Percentiles rank a stretch among this genome's conserved stretches.
Conservation (phyloP, 345 rosid genomes). For the Gossypium rotundifolium region DNA sequence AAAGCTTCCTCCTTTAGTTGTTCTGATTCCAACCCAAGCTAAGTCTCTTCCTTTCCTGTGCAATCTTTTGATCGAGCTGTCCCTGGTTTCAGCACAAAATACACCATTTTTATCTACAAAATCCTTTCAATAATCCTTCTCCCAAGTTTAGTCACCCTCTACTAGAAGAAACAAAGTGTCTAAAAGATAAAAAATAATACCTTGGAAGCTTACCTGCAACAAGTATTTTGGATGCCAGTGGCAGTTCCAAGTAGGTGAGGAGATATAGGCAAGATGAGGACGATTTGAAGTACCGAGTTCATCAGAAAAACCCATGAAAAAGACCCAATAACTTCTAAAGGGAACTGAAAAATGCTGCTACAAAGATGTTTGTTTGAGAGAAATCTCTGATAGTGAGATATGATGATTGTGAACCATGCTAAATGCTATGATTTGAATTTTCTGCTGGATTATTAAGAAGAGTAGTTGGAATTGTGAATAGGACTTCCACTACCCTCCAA, state of each 20-base stretch:
- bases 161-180: neutral
- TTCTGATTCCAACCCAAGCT: constrained; percentile 34
- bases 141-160: constrained; percentile 33
- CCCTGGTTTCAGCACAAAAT: constrained; percentile 34
- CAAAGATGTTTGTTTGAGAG: neutral
- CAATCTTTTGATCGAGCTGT: constrained; percentile 49
- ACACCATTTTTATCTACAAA: constrained; percentile 29
- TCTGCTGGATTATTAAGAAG: neutral
- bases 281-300: constrained; percentile 26
- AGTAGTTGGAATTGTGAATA: too few relatives aligned
- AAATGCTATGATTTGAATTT: neutral
- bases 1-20: constrained; percentile 25
- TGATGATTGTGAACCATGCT: neutral
- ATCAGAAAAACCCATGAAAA: constrained; percentile 12
- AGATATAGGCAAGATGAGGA: constrained; percentile 40
- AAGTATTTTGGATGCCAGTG: constrained; percentile 8
- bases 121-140: constrained; percentile 26
- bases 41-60: constrained; percentile 29
- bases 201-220: too few relatives aligned
- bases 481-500: neutral
- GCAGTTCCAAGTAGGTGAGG: constrained; percentile 27
- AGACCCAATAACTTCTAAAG: neutral
- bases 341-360: neutral
- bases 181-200: too few relatives aligned
- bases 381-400: neutral